Evolutionary conservation across 2,329 filamentous ascomycete genomes (phyloP).

Genomic region (Fusarium cicatricum): DNA sequence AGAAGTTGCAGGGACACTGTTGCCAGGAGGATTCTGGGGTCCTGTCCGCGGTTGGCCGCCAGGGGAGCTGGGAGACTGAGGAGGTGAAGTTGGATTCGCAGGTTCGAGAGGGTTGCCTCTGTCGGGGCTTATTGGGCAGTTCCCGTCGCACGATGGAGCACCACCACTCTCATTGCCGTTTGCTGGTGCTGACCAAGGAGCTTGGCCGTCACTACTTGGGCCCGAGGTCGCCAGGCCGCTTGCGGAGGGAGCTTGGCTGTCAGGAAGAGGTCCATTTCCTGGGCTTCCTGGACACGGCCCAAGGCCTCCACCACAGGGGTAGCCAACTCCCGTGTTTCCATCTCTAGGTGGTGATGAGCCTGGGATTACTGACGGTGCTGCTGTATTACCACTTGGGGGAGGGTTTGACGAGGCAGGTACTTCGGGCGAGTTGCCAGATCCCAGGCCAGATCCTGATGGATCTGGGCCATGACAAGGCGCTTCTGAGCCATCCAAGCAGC

Average conservation of each 20-base stretch:
- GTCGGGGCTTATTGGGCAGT: slow-evolving; percentile 5
- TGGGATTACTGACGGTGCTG: background rate
- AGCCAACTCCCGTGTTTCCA: background rate
- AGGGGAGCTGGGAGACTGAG: background rate
- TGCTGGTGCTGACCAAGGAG: background rate
- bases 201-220: background rate
- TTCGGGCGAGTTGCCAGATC: background rate
- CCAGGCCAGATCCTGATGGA: background rate
- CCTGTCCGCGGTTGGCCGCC: background rate
- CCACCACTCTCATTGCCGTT: background rate
- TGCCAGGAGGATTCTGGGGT: background rate
- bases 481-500: too few relatives aligned
- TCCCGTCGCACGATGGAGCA: slow-evolving; percentile 2
- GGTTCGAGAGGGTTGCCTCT: background rate
- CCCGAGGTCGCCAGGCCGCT: background rate
- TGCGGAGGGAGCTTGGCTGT: background rate
- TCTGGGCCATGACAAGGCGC: too few relatives aligned
- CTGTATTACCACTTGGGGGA: background rate
- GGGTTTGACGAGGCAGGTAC: background rate
- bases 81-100: background rate
- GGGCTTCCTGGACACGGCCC: background rate
- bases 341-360: background rate
- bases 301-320: background rate
- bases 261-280: background rate
- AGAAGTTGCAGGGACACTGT: background rate